Evolutionary conservation across 129 eudicot species (phyloP), one percentile per base, ranked within the genome.

Genomic region (Centella asiatica): DNA sequence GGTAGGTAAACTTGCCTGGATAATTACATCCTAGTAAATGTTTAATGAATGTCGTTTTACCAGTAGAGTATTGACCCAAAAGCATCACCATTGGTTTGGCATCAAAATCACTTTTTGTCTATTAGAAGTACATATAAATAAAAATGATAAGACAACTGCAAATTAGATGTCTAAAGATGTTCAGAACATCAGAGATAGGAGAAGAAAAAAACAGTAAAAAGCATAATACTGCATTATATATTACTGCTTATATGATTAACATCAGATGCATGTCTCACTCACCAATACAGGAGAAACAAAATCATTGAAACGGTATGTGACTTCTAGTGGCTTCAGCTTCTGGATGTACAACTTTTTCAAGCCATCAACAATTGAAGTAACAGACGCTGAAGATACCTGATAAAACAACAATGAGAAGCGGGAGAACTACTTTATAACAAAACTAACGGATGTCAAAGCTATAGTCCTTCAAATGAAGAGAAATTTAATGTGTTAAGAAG

Each of bases 81-180:
- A 92, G 95, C 98, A 92, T 92, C 73, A 92, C 98, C 98, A 92
- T 92, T 13, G 98, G 98, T 55, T 92, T 92, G 3, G 98, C 98
- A 55, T 92, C 98, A 82, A 92, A 92, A 70, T 92, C 98, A 79
- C 96, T 87, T 49, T 74, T 92, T 34, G 95, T 76, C 98, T 92
- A 15, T 72, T 71, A n/a, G n/a, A 71, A 45, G n/a, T 19, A 74
- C 62, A 74, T 36, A 31, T n/a, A 69, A 60, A 77, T 34, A 49
- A 57, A 32, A 49, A 68, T 4, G 44, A 22, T 34, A 71, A 33
- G 33, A 42, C 12, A 4, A 51, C 25, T 42, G n/a, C n/a, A n/a
- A n/a, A n/a, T n/a, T n/a, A n/a, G n/a, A n/a, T n/a, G n/a, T n/a
- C n/a, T n/a, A n/a, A n/a, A n/a, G n/a, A n/a, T n/a, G n/a, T n/a